Percentiles rank a stretch among this genome's conserved stretches.
These are phyloP conservation scores for Exobasidium rhododendri DNA, from an alignment of 1,284 basidiomycete genomes.

Conservation along the genomic window DNA sequence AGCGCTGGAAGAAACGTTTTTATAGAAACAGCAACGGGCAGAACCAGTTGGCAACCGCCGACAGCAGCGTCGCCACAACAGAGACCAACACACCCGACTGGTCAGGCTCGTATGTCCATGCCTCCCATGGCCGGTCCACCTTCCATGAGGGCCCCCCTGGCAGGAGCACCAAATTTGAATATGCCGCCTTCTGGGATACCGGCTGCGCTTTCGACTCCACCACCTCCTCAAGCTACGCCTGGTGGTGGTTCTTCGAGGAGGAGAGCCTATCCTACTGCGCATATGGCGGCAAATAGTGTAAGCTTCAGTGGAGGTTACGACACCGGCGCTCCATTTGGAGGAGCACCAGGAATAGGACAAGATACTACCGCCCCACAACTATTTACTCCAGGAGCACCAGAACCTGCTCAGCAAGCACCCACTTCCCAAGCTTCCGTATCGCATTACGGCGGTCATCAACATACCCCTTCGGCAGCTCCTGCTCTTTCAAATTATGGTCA, in stretches of 20 bases:
- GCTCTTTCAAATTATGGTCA: slow-evolving; percentile 6
- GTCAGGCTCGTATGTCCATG: slow-evolving; percentile 52
- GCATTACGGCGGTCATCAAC: slow-evolving; percentile 14
- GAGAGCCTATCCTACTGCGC: slow-evolving; percentile 58
- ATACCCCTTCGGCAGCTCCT: slow-evolving; percentile 17
- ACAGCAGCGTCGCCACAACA: slow-evolving; percentile 29
- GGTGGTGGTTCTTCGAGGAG: slow-evolving; percentile 44
- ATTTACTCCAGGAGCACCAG: slow-evolving; percentile 33
- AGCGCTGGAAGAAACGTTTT: slow-evolving; percentile 75
- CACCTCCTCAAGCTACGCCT: slow-evolving; percentile 53
- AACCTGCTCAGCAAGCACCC: slow-evolving; percentile 2
- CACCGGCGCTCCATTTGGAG: slow-evolving; percentile 22
- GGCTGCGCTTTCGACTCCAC: slow-evolving; percentile 24
- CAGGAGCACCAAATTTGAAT: slow-evolving; percentile 14
- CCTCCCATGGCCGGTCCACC: slow-evolving; percentile 44
- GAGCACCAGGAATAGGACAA: slow-evolving; percentile 20
- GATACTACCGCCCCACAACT: slow-evolving; percentile 29
- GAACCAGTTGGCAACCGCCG: slow-evolving; percentile 55
- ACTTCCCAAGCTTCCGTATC: slow-evolving; percentile 22
- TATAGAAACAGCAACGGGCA: slow-evolving; percentile 51
- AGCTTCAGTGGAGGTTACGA: slow-evolving; percentile 55
- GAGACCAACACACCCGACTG: slow-evolving; percentile 48
- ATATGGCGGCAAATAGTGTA: slow-evolving; percentile 51
- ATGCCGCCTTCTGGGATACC: slow-evolving; percentile 25
- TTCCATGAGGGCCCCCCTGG: slow-evolving; percentile 19